A percentile compares a stretch with the other conserved stretches of the same genome.
Evolutionary conservation across 179 eudicot genomes (phyloP).

Genomic region (Beta macrorhiza): DNA sequence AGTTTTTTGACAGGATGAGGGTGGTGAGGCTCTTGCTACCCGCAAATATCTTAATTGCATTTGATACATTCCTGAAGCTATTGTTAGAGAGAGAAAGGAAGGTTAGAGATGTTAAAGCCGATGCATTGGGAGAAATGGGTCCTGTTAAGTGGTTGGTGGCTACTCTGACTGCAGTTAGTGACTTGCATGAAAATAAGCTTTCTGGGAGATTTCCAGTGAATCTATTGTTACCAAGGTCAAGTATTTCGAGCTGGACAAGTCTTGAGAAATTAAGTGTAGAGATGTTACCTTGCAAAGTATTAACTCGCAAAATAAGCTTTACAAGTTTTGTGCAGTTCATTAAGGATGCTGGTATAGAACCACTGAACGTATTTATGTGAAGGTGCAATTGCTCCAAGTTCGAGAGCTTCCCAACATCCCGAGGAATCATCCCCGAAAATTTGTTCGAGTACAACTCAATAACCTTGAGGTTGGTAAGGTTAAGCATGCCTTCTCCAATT

Average conservation of each 20-base stretch:
- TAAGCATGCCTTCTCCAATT: conserved; percentile 39
- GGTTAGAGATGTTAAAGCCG: conserved; percentile 52
- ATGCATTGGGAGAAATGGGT: conserved; percentile 48
- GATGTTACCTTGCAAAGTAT: conserved; percentile 61
- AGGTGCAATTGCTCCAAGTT: conserved; percentile 60
- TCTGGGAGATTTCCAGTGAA: conserved; percentile 65
- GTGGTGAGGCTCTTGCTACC: conserved; percentile 59
- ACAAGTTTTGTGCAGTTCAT: conserved; percentile 61
- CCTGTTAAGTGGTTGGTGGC: conserved; percentile 62
- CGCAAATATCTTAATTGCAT: conserved; percentile 48
- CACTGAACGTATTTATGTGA: conserved; percentile 63
- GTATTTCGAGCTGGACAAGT: conserved; percentile 43
- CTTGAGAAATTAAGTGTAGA: conserved; percentile 70
- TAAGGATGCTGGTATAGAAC: conserved; percentile 68
- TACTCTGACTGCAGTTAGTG: conserved; percentile 70
- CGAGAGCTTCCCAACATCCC: conserved; percentile 54
- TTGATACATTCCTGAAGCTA: conserved; percentile 56
- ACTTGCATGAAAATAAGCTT: conserved; percentile 70
- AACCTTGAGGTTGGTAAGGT: conserved; percentile 51
- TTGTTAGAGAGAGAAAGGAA: conserved; percentile 81
- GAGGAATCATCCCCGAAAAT: conserved; percentile 57
- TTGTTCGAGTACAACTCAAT: conserved; percentile 57
- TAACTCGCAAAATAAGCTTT: conserved; percentile 62
- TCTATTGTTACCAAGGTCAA: conserved; percentile 80
- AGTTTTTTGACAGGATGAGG: conserved; percentile 61